Conservation (phyloP, 768 basidiomycete species). For the Mycena polygramma region DNA sequence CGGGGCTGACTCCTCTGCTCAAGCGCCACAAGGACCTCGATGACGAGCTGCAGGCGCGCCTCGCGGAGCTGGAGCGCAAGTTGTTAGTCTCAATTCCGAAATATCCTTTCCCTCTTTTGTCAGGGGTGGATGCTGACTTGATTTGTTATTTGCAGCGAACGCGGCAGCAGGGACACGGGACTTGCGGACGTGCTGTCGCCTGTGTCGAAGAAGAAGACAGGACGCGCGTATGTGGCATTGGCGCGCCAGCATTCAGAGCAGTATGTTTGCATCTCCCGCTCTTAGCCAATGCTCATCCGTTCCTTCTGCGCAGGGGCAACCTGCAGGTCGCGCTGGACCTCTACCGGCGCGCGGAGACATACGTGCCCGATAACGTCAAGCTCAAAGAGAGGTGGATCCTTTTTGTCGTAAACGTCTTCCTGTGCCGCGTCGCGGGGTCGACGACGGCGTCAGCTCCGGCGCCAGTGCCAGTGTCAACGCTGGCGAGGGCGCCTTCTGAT, state of each 20-base stretch:
- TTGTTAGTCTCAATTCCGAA: slow-evolving; percentile 62
- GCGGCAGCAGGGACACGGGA: slow-evolving; percentile 66
- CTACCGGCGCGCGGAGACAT: slow-evolving; percentile 84
- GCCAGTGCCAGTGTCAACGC: neutral
- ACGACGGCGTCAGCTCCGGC: neutral
- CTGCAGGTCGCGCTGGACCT: slow-evolving; percentile 84
- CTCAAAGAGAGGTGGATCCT: slow-evolving; percentile 90
- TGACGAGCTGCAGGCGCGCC: slow-evolving; percentile 71
- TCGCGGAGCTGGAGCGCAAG: slow-evolving; percentile 79
- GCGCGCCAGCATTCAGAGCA: slow-evolving; percentile 87
- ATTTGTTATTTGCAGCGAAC: too few species aligned
- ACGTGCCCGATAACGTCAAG: slow-evolving; percentile 89
- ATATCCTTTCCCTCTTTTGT: too few species aligned
- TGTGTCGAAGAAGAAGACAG: slow-evolving; percentile 84
- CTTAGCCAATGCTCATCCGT: slow-evolving; percentile 13
- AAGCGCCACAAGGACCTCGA: slow-evolving; percentile 78
- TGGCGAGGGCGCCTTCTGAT: neutral
- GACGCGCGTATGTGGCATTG: slow-evolving; percentile 85
- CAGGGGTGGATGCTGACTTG: too few species aligned
- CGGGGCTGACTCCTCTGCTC: slow-evolving; percentile 71
- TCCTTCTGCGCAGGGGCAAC: slow-evolving; percentile 68
- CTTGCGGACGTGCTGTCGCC: slow-evolving; percentile 77
- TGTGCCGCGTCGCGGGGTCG: slow-evolving; percentile 62
- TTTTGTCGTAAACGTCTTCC: slow-evolving; percentile 75
- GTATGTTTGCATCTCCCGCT: slow-evolving; percentile 53